These are phyloP conservation scores for Curvularia eragrostidis DNA, from an alignment of 2,329 filamentous ascomycete species.

Conservation along the genomic window DNA sequence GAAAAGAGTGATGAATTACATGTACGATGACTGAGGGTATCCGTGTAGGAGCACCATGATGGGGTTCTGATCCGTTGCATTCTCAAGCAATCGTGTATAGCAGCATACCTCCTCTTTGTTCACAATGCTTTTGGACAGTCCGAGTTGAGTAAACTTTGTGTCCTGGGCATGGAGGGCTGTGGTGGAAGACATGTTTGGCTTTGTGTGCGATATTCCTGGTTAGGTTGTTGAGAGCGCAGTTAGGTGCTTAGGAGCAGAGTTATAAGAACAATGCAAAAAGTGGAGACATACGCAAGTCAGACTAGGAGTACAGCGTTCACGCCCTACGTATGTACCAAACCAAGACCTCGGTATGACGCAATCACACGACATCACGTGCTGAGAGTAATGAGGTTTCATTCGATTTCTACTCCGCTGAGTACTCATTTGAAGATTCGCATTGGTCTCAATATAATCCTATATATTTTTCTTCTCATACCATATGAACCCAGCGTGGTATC, in stretches of 20 bases:
- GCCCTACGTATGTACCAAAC: neutral
- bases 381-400: neutral
- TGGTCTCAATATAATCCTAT: neutral
- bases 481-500: conserved; percentile 3
- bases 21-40: neutral
- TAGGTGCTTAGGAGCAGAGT: neutral
- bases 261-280: neutral
- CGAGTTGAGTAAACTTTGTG: neutral
- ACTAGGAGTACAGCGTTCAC: neutral
- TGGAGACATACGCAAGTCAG: neutral
- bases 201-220: neutral
- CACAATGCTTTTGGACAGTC: neutral
- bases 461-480: conserved; percentile 3
- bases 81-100: neutral
- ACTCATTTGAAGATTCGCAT: neutral
- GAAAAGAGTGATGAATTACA: neutral
- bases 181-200: neutral
- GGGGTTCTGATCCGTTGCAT: neutral
- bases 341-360: neutral
- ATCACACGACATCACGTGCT: neutral
- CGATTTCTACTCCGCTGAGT: neutral
- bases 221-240: neutral
- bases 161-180: neutral
- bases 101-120: neutral
- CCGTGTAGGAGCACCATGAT: neutral